phyloP scores from a whole-genome alignment of 164 flowering plant species.

The Platanus orientalis region DNA sequence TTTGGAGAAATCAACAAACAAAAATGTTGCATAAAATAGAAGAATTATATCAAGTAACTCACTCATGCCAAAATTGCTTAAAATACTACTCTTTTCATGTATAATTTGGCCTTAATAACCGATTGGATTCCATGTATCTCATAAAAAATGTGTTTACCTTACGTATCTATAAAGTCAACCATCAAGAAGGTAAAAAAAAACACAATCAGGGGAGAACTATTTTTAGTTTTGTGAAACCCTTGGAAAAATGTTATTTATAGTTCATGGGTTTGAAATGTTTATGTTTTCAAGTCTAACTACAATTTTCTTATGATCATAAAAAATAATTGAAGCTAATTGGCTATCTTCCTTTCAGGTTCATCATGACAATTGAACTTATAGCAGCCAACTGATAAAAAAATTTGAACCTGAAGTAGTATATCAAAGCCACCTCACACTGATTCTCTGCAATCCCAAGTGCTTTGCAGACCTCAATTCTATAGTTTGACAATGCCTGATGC shows the following conservation, averaged over 20 bases:
- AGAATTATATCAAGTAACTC: neutral
- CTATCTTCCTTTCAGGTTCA: neutral
- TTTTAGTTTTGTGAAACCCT: no score
- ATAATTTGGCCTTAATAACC: neutral
- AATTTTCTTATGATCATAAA: no score
- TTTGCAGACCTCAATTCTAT: slow-evolving; percentile 76
- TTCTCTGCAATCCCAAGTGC: slow-evolving; percentile 70
- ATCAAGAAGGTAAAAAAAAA: neutral
- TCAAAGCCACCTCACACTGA: slow-evolving; percentile 90
- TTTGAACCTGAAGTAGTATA: neutral
- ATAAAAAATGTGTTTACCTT: no score
- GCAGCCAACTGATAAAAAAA: neutral
- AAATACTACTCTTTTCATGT: neutral
- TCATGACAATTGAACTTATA: neutral
- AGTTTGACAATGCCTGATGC: slow-evolving; percentile 57
- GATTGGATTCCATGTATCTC: neutral
- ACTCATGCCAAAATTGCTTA: neutral
- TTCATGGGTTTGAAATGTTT: no score
- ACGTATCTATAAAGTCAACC: no score
- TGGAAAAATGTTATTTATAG: no score
- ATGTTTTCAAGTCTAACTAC: no score
- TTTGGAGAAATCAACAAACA: neutral
- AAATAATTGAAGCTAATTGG: neutral
- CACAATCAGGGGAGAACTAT: neutral
- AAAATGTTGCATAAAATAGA: neutral